Base-by-base conservation (phyloP, 2,329 filamentous ascomycete genomes). In the Claviceps sp. region DNA sequence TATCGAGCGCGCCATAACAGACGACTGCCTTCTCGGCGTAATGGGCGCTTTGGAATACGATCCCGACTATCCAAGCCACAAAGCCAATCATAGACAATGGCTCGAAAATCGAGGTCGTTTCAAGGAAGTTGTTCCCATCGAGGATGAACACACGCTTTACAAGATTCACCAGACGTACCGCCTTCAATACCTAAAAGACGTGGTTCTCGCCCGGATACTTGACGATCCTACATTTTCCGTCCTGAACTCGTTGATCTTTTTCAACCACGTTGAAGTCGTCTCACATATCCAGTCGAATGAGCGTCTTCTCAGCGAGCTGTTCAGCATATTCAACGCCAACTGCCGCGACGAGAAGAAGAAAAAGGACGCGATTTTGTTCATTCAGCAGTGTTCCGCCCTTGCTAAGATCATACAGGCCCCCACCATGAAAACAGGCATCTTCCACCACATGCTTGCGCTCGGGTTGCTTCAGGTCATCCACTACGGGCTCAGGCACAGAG, bases 101-200 rank as follows among this genome's bases (percentile, higher is more conserved):
- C 76, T 98, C 51, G 82, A 85, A 56, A 89, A 93, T 64, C 82
- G 89, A 61, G 88, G 88, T 19, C 84, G 89, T 59, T 98, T 89
- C 68, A 97, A 95, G 68, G 91, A 98, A 72, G 93, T 98, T 13
- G 90, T 98, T 17, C 85, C 81, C 51, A 96, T 98, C 59, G 85
- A 90, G 60, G 88, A 96, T 60, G 77, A 83, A 5, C 71, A 78
- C 50, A 87, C 96, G 56, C 82, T 84, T 59, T 84, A 81, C 61
- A 97, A 97, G 73, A 97, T 98, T 41, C 90, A 96, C 64, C 89
- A 90, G 66, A 97, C 93, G 1, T 96, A 96, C 71, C 87, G 93
- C 41, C 73, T 98, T 38, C 90, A 95, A 64, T 98, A 98, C 65
- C 77, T 98, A 51, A 98, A 97, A 67, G 93, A 98, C 62, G 93